phyloP scores from a whole-genome alignment of 169 alveolate species.

The Cryptosporidium ubiquitum region DNA sequence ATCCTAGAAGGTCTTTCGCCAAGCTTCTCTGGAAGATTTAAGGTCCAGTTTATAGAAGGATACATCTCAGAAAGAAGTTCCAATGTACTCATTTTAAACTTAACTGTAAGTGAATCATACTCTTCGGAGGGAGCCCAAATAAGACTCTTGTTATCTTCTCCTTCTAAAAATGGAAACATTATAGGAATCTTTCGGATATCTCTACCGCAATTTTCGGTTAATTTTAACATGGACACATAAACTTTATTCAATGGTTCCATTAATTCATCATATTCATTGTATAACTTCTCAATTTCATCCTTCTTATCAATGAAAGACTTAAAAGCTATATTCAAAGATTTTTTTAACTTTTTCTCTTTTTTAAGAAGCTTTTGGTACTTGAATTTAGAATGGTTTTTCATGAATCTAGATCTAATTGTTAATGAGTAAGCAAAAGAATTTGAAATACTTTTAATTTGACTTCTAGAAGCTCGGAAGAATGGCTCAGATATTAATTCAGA shows the following conservation, averaged over 20 bases:
- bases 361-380: background rate
- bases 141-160: background rate
- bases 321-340: background rate
- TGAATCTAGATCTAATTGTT: background rate
- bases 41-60: background rate
- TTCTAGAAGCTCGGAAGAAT: constrained; percentile 26
- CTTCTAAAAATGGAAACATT: constrained; percentile 64
- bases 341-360: background rate
- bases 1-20: constrained; percentile 18
- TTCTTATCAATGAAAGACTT: background rate
- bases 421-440: background rate
- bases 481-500: constrained; percentile 15
- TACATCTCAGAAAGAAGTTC: background rate
- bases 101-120: background rate
- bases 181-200: constrained; percentile 15
- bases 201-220: constrained; percentile 2
- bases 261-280: constrained; percentile 15
- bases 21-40: background rate
- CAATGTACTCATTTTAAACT: constrained; percentile 4
- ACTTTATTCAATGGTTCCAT: constrained; percentile 44
- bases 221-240: background rate
- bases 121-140: constrained; percentile 69
- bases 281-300: background rate
- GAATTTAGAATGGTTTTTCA: background rate
- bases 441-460: background rate